phyloP scores from a whole-genome alignment of 768 basidiomycete species.

The Psilocybe azurescens region DNA sequence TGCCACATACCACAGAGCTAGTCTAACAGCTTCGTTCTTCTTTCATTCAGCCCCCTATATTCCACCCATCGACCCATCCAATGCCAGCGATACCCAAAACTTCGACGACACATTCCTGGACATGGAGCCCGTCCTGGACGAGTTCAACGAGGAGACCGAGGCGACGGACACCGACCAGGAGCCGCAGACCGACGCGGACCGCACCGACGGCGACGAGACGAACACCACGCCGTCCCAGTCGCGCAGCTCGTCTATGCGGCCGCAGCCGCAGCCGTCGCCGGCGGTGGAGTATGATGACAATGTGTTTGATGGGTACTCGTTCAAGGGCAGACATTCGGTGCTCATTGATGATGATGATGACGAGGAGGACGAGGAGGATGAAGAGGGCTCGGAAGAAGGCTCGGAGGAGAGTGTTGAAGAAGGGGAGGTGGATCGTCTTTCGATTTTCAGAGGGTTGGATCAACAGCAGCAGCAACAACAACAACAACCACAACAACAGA shows the following conservation, averaged over 20 bases:
- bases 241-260: slow-evolving; percentile 73
- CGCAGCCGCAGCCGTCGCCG: slow-evolving; percentile 22
- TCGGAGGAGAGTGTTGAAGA: slow-evolving; percentile 49
- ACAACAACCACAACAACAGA: not conserved
- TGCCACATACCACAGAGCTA: no score
- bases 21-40: not conserved
- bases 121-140: slow-evolving; percentile 92
- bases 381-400: slow-evolving; percentile 46
- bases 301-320: slow-evolving; percentile 94
- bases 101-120: slow-evolving; percentile 97
- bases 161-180: slow-evolving; percentile 74
- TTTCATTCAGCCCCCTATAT: slow-evolving; percentile 79
- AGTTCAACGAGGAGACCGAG: slow-evolving; percentile 60
- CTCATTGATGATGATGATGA: slow-evolving; percentile 77
- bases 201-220: slow-evolving; percentile 76
- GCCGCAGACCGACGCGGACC: slow-evolving; percentile 71
- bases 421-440: slow-evolving; percentile 34
- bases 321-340: slow-evolving; percentile 85
- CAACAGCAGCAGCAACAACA: not conserved
- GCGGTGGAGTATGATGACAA: slow-evolving; percentile 60
- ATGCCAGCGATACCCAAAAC: slow-evolving; percentile 96
- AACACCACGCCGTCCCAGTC: slow-evolving; percentile 81
- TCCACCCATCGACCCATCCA: slow-evolving; percentile 87
- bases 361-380: slow-evolving; percentile 42
- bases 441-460: slow-evolving; percentile 24